Conservation (phyloP, 306 rosid genomes). For the Malus orientalis region DNA sequence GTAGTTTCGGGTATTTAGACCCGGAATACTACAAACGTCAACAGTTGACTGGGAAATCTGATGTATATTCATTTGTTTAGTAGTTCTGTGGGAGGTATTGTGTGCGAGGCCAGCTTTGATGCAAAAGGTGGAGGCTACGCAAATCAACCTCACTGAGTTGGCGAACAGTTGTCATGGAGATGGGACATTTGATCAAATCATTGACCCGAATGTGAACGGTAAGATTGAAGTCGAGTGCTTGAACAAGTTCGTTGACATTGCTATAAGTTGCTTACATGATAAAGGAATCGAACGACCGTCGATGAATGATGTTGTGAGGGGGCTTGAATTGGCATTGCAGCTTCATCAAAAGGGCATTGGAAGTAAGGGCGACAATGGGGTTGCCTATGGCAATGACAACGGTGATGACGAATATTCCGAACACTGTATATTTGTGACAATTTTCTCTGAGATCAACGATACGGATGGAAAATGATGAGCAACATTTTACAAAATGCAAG, state of each 20-base stretch:
- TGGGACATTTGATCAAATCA: too few relatives aligned
- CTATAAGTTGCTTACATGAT: slow-evolving; percentile 30
- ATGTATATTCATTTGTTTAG: too few relatives aligned
- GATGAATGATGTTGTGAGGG: slow-evolving; percentile 39
- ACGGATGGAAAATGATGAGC: not conserved
- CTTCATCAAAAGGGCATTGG: not conserved
- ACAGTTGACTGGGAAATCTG: too few relatives aligned
- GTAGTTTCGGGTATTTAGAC: too few relatives aligned
- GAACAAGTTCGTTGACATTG: not conserved
- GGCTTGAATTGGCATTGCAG: slow-evolving; percentile 25
- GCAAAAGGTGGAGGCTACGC: too few relatives aligned
- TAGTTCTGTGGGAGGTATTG: too few relatives aligned
- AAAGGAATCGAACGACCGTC: slow-evolving; percentile 36
- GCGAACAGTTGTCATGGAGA: too few relatives aligned
- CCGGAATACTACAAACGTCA: too few relatives aligned
- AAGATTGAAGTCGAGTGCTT: too few relatives aligned
- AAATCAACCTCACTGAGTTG: too few relatives aligned
- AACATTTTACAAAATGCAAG: not conserved
- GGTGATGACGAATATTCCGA: not conserved
- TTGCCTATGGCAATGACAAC: not conserved
- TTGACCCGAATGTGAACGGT: too few relatives aligned
- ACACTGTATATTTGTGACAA: not conserved
- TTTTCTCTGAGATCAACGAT: not conserved
- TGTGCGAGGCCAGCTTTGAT: too few relatives aligned
- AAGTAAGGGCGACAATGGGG: not conserved